Percentiles rank a stretch among this genome's conserved stretches.
Evolutionary conservation across 306 rosid species (phyloP).

Genomic region (Trifolium repens): DNA sequence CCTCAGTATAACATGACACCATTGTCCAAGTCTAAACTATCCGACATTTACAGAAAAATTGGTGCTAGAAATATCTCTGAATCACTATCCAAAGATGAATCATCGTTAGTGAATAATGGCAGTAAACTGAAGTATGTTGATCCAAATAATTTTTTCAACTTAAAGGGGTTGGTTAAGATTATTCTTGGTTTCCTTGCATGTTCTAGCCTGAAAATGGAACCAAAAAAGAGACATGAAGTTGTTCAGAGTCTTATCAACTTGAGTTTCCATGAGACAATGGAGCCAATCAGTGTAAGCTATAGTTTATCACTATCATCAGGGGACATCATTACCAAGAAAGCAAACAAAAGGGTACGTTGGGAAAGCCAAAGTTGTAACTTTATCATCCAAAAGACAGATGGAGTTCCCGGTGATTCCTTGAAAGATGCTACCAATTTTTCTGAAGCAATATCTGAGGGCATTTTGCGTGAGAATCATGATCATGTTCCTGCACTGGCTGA

Average conservation of each 20-base stretch:
- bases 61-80: conserved; percentile 61
- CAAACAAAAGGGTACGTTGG: conserved; percentile 54
- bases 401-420: not conserved
- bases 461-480: conserved; percentile 62
- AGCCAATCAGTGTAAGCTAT: conserved; percentile 3
- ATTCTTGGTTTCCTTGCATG: conserved; percentile 74
- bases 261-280: conserved; percentile 36
- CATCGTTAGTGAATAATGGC: conserved; percentile 19
- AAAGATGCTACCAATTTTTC: conserved; percentile 49
- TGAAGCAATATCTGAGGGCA: conserved; percentile 61
- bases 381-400: conserved; percentile 46
- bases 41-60: conserved; percentile 54
- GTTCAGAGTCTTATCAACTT: conserved; percentile 54
- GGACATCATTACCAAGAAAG: conserved; percentile 40
- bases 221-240: conserved; percentile 54
- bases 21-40: conserved; percentile 43
- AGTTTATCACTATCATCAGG: conserved; percentile 19
- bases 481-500: conserved; percentile 58
- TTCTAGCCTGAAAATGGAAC: conserved; percentile 61
- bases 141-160: conserved; percentile 40
- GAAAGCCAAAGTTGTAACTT: conserved; percentile 46
- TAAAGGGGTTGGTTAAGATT: conserved; percentile 58
- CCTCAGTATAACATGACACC: conserved; percentile 55
- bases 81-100: conserved; percentile 52
- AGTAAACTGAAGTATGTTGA: conserved; percentile 35